A percentile compares a stretch with the other conserved stretches of the same genome.
These are phyloP conservation scores for Podospora appendiculata DNA, from an alignment of 495 filamentous ascomycete genomes.

Conservation along the genomic window DNA sequence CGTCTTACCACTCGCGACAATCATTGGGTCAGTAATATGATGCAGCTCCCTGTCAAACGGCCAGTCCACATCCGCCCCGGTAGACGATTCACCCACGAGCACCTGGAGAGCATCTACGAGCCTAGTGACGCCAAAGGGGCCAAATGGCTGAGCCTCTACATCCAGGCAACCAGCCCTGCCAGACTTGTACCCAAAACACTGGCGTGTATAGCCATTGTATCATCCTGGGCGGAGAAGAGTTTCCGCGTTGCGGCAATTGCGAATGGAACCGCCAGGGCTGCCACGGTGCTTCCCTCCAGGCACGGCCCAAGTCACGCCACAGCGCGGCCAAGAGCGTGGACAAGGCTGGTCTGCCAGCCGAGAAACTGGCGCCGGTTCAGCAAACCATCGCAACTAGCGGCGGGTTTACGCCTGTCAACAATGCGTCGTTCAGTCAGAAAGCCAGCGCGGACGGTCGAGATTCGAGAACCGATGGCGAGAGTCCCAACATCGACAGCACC, in stretches of 20 bases:
- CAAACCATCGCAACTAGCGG: background rate
- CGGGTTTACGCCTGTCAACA: constrained; percentile 22
- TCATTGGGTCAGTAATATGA: constrained; percentile 6
- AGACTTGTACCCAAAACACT: constrained; percentile 10
- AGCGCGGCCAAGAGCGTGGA: background rate
- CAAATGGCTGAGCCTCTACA: constrained; percentile 24
- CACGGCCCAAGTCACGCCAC: background rate
- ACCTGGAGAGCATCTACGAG: constrained; percentile 15
- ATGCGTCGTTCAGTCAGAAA: background rate
- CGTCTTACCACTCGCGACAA: constrained; percentile 6
- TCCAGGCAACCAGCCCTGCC: constrained; percentile 23
- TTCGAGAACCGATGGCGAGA: background rate
- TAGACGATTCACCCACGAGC: constrained; percentile 16
- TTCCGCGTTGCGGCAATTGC: constrained; percentile 26
- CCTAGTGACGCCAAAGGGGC: constrained; percentile 16
- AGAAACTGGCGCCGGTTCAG: background rate
- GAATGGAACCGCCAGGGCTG: constrained; percentile 25
- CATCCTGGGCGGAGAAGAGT: constrained; percentile 11
- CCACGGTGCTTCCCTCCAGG: background rate
- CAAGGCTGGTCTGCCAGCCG: background rate
- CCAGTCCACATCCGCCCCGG: constrained; percentile 15
- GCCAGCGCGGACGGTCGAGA: no score
- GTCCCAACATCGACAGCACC: no score
- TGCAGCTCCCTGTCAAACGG: constrained; percentile 17
- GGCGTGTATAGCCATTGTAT: constrained; percentile 21